phyloP scores from a whole-genome alignment of 225 moss, liverwort and hornwort species.

The Rhytidiadelphus loreus region DNA sequence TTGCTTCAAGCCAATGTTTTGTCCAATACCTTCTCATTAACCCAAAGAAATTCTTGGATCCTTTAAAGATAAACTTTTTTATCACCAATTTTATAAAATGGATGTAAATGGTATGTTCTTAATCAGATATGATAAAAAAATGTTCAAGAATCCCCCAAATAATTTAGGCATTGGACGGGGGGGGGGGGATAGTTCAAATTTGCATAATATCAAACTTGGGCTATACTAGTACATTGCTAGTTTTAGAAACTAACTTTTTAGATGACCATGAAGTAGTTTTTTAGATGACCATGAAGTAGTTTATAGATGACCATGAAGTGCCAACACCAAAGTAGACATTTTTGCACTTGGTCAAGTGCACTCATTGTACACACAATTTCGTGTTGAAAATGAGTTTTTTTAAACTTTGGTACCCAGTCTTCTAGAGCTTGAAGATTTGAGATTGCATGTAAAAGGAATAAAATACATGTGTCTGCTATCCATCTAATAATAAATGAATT shows the following conservation, averaged over 20 bases:
- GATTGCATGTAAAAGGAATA: background rate
- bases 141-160: fast-evolving
- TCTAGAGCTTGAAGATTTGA: background rate
- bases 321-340: too few relatives aligned
- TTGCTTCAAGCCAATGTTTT: background rate
- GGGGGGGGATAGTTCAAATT: background rate
- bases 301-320: too few relatives aligned
- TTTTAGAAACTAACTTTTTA: background rate
- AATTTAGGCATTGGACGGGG: too few relatives aligned
- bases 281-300: too few relatives aligned
- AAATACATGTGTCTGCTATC: background rate
- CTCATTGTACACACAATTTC: too few relatives aligned
- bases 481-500: background rate
- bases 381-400: too few relatives aligned
- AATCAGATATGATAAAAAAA: background rate
- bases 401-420: too few relatives aligned
- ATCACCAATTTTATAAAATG: background rate
- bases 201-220: background rate
- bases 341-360: too few relatives aligned
- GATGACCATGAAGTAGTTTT: too few relatives aligned
- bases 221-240: background rate
- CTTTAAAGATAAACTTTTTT: background rate
- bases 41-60: fast-evolving
- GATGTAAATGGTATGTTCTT: background rate
- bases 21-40: background rate